Conservation (phyloP, 257 asterid species). For the Lycium ferocissimum region DNA sequence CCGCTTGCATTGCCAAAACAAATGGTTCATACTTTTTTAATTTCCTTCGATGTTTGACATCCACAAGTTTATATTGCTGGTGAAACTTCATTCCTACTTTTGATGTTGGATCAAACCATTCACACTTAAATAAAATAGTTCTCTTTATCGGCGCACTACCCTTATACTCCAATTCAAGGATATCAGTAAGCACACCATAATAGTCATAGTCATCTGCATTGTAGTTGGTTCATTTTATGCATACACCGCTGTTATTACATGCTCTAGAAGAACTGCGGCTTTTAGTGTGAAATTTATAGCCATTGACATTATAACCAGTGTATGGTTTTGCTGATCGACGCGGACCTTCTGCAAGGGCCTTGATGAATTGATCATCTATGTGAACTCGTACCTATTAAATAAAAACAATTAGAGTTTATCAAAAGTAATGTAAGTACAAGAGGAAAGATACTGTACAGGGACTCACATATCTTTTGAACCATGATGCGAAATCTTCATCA, state of each 20-base stretch:
- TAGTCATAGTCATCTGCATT: background rate
- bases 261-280: background rate
- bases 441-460: background rate
- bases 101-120: background rate
- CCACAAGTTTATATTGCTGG: background rate
- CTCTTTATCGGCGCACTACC: background rate
- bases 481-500: background rate
- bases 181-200: background rate
- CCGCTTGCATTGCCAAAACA: background rate
- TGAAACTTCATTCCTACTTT: background rate
- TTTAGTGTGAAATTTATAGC: background rate
- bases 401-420: background rate
- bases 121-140: background rate
- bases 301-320: background rate
- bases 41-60: background rate
- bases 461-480: background rate
- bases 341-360: background rate
- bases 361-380: background rate
- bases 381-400: background rate
- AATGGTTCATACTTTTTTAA: too few relatives aligned
- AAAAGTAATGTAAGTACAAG: background rate
- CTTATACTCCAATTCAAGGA: background rate
- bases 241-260: background rate
- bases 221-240: background rate
- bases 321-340: background rate